Base-by-base conservation (phyloP, 1,139 yeast genomes). In the Keqinozyma sinolaborantium region DNA sequence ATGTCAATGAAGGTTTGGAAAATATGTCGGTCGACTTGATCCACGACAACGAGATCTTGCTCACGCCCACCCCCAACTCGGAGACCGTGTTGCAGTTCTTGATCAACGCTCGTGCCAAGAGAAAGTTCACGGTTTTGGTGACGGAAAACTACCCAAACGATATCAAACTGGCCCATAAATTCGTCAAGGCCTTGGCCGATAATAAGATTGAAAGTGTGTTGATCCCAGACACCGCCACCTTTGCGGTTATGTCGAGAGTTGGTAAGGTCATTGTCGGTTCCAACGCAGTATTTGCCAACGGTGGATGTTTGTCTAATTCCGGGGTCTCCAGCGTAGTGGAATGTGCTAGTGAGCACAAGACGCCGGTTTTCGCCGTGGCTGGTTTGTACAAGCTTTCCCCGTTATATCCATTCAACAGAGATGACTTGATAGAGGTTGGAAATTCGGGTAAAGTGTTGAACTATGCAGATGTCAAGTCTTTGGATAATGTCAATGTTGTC, bases 241-340 rank as follows among this genome's bases (percentile, higher is more conserved):
- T 83, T 58, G 97, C 98, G 0, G 85, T 94, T 30, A 94, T 94
- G 98, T 84, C 97, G 30, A 70, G 97, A 42, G 98, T 94, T 3
- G 97, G 97, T 29, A 94, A 94, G 56, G 98, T 94, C 16, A 78
- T 92, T 39, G 77, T 94, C 39, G 97, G 97, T 14, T 82, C 97
- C 1, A 77, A 86, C 43, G 79, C 95, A 0, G 97, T 94, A 6
- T 83, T 87, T 55, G 95, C 95, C 34, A 92, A 94, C 53, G 99
- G 99, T 36, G 97, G 98, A 7, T 83, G 96, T 44, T 76, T 88
- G 36, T 79, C 95, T 2, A 77, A 84, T 14, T 79, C 95, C 0
- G 99, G 98, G 29, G 96, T 86, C 21, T 87, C 95, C 15, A 75
- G 86, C 34, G 96, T 88, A 7, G 94, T 95, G 44, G 96, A 88